These are phyloP conservation scores for Gonium pectorale DNA, from an alignment of 139 green algal genomes.

Conservation along the genomic window DNA sequence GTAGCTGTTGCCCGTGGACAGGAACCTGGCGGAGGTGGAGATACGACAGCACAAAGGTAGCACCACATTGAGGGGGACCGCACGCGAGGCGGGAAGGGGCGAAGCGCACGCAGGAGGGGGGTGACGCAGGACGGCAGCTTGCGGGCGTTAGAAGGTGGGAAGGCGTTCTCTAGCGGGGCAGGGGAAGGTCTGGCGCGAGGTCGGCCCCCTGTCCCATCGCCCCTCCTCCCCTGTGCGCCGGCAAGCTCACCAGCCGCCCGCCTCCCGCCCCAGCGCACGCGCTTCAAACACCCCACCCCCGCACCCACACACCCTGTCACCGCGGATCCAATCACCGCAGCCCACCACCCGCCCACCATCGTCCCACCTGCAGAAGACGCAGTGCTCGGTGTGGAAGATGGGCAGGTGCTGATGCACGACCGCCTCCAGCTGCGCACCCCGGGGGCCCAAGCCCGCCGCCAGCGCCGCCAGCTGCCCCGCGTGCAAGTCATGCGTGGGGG, in stretches of 20 bases:
- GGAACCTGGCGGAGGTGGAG: slow-evolving; percentile 63
- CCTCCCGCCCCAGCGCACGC: slow-evolving; percentile 67
- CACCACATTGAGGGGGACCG: too few species aligned
- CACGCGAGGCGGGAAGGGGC: too few species aligned
- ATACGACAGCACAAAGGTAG: too few species aligned
- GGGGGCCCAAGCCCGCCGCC: slow-evolving; percentile 25
- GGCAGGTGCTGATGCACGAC: slow-evolving; percentile 88
- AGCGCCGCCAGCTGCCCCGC: slow-evolving; percentile 69
- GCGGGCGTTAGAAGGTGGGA: too few species aligned
- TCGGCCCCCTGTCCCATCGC: too few species aligned
- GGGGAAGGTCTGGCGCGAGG: too few species aligned
- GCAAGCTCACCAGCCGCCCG: too few species aligned
- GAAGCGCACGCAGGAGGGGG: too few species aligned
- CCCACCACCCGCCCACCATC: slow-evolving; percentile 26
- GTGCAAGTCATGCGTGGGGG: slow-evolving; percentile 87
- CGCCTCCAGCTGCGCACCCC: slow-evolving; percentile 65
- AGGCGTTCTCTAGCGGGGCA: too few species aligned
- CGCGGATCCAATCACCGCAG: background rate
- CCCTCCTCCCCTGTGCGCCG: too few species aligned
- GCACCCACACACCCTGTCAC: background rate
- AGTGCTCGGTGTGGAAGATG: slow-evolving; percentile 94
- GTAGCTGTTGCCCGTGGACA: slow-evolving; percentile 81
- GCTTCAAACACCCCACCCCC: background rate
- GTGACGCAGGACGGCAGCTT: too few species aligned
- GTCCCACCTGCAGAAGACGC: slow-evolving; percentile 83